Percentiles rank a stretch among this genome's conserved stretches.
Evolutionary conservation across 2,329 filamentous ascomycete species (phyloP).

Genomic region (Curvularia eragrostidis): DNA sequence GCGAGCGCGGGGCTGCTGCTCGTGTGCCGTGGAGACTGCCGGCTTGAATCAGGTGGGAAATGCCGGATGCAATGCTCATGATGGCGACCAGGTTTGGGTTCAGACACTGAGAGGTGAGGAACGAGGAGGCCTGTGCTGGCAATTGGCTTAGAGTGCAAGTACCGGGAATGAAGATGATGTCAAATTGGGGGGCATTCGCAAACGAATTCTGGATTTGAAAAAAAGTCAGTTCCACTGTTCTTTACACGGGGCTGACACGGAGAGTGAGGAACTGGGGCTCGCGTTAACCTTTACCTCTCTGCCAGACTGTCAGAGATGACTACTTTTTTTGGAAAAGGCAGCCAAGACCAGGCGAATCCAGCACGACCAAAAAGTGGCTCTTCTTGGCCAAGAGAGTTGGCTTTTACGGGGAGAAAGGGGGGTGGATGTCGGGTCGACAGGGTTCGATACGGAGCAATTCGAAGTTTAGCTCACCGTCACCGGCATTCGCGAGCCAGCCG

Average conservation of each 20-base stretch:
- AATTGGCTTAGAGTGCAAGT: constrained; percentile 35
- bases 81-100: constrained; percentile 35
- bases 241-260: background rate
- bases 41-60: constrained; percentile 38
- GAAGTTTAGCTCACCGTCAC: constrained; percentile 48
- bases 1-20: constrained; percentile 35
- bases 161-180: constrained; percentile 46
- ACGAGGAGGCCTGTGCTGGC: constrained; percentile 30
- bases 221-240: constrained; percentile 24
- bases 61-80: constrained; percentile 44
- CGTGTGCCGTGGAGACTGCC: constrained; percentile 36
- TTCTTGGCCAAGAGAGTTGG: constrained; percentile 38
- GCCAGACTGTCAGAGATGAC: constrained; percentile 46
- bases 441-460: constrained; percentile 35
- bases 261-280: constrained; percentile 25
- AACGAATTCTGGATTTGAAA: constrained; percentile 39
- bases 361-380: constrained; percentile 40
- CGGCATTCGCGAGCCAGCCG: constrained; percentile 46
- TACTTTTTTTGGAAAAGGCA: constrained; percentile 16
- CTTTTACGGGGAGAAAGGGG: constrained; percentile 20
- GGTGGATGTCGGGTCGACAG: constrained; percentile 21
- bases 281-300: constrained; percentile 49
- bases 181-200: constrained; percentile 43
- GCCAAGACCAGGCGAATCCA: constrained; percentile 44
- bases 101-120: constrained; percentile 38